Evolutionary conservation across 441 rosid genomes (phyloP), one percentile per base, ranked within the genome.

Genomic region (Macaranga tanarius): DNA sequence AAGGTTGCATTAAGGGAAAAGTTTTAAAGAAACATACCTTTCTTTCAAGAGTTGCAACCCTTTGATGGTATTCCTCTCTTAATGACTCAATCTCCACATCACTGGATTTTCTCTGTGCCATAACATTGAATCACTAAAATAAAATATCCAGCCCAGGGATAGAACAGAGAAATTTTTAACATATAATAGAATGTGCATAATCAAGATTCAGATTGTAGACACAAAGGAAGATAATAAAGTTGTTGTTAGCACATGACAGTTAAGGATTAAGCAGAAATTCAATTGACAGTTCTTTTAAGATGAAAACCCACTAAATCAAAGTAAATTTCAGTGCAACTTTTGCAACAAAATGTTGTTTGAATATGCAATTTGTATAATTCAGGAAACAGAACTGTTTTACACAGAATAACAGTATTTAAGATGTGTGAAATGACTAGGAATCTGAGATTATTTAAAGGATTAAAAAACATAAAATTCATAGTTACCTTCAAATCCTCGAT

Each of bases 51-150:
- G 90, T 84, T 64, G 95, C 88, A 85, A 93, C 91, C 84, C 96
- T 87, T 84, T 96, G 99, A 86, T 90, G 98, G 82, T 92, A 96
- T 87, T 93, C 98, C 84, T 93, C 99, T 73, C 96, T 87, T 84
- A 96, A 84, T 74, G 98, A 88, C 84, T 96, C 98, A 59, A 96
- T 79, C 87, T 96, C 99, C 7, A 96, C 97, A 56, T 90, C 98
- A 77, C 69, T 89, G 70, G 96, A 81, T 86, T 92, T 93, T 78
- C 91, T 89, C 99, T 93, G 93, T 78, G 76, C 59, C 87, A 82
- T 38, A 79, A 77, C 69, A 55, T 79, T 76, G 66, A 59, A 62
- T 34, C 7, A 67, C 82, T 74, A 83, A 72, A 63, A 62, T 69
- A 67, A 55, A 54, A 76, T 28, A 22, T 19, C 55, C 47, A 50